Evolutionary conservation across 306 rosid species (phyloP).

Genomic region (Castanospermum australe): DNA sequence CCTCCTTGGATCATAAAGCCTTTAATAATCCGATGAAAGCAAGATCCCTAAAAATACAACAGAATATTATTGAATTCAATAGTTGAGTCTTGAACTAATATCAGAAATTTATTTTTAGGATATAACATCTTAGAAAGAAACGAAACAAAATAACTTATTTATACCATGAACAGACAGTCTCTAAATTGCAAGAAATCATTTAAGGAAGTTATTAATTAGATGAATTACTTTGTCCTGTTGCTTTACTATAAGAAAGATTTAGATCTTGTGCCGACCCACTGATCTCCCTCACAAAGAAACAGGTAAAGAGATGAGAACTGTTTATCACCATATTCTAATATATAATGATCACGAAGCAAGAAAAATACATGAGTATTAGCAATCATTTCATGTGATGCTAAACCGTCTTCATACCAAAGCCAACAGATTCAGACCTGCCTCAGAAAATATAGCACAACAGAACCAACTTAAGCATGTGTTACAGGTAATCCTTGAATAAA

Average conservation of each 20-base stretch:
- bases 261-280: background rate
- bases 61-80: conserved; percentile 2
- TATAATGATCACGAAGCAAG: background rate
- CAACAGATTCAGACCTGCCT: conserved; percentile 11
- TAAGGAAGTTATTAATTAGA: background rate
- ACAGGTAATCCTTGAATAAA: background rate
- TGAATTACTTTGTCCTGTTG: background rate
- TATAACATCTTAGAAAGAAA: background rate
- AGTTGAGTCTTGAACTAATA: background rate
- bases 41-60: conserved; percentile 58
- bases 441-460: background rate
- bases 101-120: background rate
- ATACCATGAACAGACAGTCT: background rate
- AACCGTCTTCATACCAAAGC: background rate
- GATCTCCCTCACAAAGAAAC: background rate
- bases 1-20: conserved; percentile 95
- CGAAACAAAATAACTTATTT: background rate
- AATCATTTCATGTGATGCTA: background rate
- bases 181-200: background rate
- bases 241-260: background rate
- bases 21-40: conserved; percentile 75
- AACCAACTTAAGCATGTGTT: background rate
- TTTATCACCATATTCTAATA: background rate
- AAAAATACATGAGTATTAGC: background rate
- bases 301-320: background rate